A percentile compares a stretch with the other conserved stretches of the same genome.
Evolutionary conservation across 352 stramenopile genomes (phyloP).

Genomic region (Phytophthora capsici): DNA sequence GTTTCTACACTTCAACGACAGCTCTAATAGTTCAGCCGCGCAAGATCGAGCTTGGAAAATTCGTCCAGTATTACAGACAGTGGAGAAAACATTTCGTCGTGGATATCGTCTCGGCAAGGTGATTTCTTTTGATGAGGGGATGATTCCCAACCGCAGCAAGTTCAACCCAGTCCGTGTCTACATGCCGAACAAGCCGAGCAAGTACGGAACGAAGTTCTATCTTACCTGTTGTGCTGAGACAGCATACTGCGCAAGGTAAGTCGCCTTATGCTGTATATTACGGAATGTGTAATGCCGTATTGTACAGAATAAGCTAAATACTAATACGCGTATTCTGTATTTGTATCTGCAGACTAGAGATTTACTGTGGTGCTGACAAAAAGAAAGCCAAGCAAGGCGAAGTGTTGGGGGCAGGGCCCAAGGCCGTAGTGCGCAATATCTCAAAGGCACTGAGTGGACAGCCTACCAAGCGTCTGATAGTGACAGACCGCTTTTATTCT

Average conservation of each 20-base stretch:
- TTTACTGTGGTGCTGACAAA: slow-evolving; percentile 17
- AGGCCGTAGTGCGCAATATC: slow-evolving; percentile 16
- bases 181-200: slow-evolving; percentile 28
- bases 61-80: slow-evolving; percentile 11
- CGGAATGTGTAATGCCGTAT: background rate
- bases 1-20: slow-evolving; percentile 35
- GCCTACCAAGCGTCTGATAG: slow-evolving; percentile 1
- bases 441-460: slow-evolving; percentile 12
- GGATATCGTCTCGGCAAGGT: slow-evolving; percentile 19
- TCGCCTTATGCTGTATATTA: too few species aligned
- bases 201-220: slow-evolving; percentile 37
- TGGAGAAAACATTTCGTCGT: slow-evolving; percentile 30
- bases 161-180: slow-evolving; percentile 31
- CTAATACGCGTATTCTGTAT: slow-evolving; percentile 12
- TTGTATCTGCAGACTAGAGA: slow-evolving; percentile 7
- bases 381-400: background rate
- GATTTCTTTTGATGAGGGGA: slow-evolving; percentile 31
- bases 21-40: background rate
- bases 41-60: slow-evolving; percentile 26
- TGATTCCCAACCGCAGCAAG: slow-evolving; percentile 23
- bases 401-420: background rate
- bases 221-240: slow-evolving; percentile 23
- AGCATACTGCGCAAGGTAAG: slow-evolving; percentile 22
- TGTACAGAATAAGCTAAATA: slow-evolving; percentile 2
- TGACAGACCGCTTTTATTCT: slow-evolving; percentile 26